A percentile compares a stretch with the other conserved stretches of the same genome.
Conservation (phyloP, 2,329 filamentous ascomycete species). For the Verticillium isaacii region DNA sequence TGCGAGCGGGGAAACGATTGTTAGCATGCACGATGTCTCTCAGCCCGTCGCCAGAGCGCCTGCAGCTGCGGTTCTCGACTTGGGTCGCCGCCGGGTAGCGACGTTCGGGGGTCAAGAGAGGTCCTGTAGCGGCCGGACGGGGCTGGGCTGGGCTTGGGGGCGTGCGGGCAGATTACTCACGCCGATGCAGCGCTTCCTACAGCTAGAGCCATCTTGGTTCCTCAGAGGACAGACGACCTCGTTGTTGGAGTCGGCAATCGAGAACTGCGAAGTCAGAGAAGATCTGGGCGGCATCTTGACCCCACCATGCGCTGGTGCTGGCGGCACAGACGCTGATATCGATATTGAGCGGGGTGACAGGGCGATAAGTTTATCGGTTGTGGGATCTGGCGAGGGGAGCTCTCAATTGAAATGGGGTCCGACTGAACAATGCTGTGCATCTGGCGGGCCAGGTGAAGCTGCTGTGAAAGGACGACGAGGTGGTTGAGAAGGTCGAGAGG, state of each 20-base stretch:
- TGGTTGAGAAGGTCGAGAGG: not conserved
- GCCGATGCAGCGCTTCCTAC: slow-evolving; percentile 94
- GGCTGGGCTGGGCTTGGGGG: not conserved
- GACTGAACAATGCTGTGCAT: slow-evolving; percentile 12
- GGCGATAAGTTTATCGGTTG: slow-evolving; percentile 16
- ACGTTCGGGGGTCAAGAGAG: not conserved
- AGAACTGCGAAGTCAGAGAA: slow-evolving; percentile 84
- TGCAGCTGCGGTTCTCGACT: not conserved
- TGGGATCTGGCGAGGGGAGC: slow-evolving; percentile 5
- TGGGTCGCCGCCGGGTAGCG: not conserved
- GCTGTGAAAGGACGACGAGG: not conserved
- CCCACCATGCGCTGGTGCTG: slow-evolving; percentile 45
- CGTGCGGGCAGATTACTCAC: slow-evolving; percentile 57
- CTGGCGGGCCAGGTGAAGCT: slow-evolving; percentile 5
- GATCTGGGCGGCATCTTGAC: slow-evolving; percentile 77
- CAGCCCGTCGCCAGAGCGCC: not conserved
- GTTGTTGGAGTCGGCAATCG: slow-evolving; percentile 85
- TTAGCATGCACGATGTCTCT: slow-evolving; percentile 10
- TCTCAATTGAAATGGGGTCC: slow-evolving; percentile 26
- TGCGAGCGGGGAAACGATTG: slow-evolving; percentile 33
- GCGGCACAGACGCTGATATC: slow-evolving; percentile 15
- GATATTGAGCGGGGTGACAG: slow-evolving; percentile 26
- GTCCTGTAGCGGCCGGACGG: not conserved
- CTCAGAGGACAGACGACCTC: slow-evolving; percentile 94
- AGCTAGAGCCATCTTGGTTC: slow-evolving; percentile 95